Evolutionary conservation across 352 stramenopile species (phyloP).

Genomic region (Globisporangium cederbergense): DNA sequence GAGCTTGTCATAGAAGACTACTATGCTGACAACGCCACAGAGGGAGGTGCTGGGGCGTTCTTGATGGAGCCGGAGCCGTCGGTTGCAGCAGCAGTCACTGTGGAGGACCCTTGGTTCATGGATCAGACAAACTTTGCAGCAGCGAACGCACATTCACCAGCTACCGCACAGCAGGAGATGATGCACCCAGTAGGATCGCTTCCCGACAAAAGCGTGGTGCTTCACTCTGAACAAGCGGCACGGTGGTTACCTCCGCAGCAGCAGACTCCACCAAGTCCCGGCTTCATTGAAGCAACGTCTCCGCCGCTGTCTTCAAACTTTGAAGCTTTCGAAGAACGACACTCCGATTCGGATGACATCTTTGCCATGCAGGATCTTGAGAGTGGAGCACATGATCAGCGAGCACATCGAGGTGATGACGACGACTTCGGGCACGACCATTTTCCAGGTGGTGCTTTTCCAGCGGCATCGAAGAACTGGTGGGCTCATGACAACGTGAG

Average conservation of each 20-base stretch:
- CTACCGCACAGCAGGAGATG: slow-evolving; percentile 8
- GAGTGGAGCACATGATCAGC: neutral
- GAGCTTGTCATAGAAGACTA: slow-evolving; percentile 88
- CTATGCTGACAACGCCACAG: slow-evolving; percentile 40
- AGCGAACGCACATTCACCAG: neutral
- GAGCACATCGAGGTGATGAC: slow-evolving; percentile 13
- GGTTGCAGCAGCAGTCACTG: neutral
- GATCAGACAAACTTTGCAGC: slow-evolving; percentile 10
- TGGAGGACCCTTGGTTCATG: slow-evolving; percentile 68
- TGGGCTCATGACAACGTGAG: slow-evolving; percentile 52
- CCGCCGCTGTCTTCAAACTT: slow-evolving; percentile 29
- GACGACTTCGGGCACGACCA: slow-evolving; percentile 38
- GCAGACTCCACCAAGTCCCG: slow-evolving; percentile 4
- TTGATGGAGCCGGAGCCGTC: slow-evolving; percentile 43
- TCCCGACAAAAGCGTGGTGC: slow-evolving; percentile 34
- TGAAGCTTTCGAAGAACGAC: slow-evolving; percentile 18
- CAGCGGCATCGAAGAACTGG: slow-evolving; percentile 69
- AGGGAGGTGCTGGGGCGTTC: slow-evolving; percentile 43
- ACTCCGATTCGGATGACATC: slow-evolving; percentile 14
- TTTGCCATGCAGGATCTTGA: slow-evolving; percentile 22
- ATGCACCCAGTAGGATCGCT: slow-evolving; percentile 31
- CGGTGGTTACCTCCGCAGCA: slow-evolving; percentile 48
- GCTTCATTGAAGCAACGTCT: slow-evolving; percentile 15
- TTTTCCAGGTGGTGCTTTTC: slow-evolving; percentile 49
- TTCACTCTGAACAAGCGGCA: slow-evolving; percentile 54